Evolutionary conservation across 2,329 filamentous ascomycete genomes (phyloP).

Genomic region (Hymenoscyphus salicellus): DNA sequence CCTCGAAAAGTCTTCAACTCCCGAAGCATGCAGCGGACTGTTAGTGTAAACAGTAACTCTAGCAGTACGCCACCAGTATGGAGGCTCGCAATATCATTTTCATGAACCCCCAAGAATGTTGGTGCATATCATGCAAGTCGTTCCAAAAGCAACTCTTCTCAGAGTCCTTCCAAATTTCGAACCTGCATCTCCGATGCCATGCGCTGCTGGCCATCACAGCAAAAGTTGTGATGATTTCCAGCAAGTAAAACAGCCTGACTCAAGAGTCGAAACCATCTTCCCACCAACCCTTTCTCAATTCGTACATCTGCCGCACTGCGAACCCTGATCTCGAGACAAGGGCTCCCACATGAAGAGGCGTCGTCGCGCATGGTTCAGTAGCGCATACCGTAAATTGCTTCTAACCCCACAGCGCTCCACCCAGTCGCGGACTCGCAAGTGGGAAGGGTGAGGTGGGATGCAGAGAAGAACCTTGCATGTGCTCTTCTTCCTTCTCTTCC

Average conservation of each 20-base stretch:
- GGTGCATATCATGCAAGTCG: background rate
- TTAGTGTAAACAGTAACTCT: background rate
- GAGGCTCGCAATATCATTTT: background rate
- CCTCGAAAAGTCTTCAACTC: background rate
- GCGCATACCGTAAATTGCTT: background rate
- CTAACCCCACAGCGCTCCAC: constrained; percentile 2
- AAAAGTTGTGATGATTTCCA: background rate
- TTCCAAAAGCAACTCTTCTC: background rate
- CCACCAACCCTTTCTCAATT: background rate
- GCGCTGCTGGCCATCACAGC: constrained; percentile 9
- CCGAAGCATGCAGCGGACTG: background rate
- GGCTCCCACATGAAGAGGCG: constrained; percentile 6
- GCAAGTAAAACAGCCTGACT: constrained; percentile 10
- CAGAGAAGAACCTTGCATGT: background rate
- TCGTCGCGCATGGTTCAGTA: constrained; percentile 2
- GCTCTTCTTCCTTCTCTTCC: background rate
- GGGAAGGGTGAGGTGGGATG: background rate
- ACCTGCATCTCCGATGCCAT: constrained; percentile 11
- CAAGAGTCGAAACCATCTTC: background rate
- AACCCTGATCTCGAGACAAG: constrained; percentile 8
- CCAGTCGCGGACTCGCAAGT: background rate
- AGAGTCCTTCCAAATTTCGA: background rate
- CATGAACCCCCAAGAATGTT: background rate
- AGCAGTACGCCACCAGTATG: background rate
- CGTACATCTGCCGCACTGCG: constrained; percentile 20